These are phyloP conservation scores for Pichia exigua DNA, from an alignment of 805 yeast species.

Conservation along the genomic window DNA sequence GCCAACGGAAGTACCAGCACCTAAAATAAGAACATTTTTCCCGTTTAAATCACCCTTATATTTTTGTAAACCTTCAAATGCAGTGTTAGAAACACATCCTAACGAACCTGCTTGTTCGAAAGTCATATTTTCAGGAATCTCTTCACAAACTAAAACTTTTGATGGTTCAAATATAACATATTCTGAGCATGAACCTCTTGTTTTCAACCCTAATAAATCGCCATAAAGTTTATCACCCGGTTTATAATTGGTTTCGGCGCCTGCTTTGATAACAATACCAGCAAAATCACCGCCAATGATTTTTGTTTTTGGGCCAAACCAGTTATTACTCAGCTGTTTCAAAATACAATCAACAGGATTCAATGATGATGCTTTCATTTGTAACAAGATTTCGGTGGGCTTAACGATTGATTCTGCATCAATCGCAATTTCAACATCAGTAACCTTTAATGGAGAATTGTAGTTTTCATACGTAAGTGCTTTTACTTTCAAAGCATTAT, in stretches of 20 bases:
- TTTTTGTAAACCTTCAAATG: slow-evolving; percentile 27
- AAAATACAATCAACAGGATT: slow-evolving; percentile 20
- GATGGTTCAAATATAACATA: slow-evolving; percentile 34
- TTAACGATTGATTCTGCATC: slow-evolving; percentile 3
- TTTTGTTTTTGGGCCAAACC: slow-evolving; percentile 10
- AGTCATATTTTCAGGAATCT: slow-evolving; percentile 40
- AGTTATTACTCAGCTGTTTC: slow-evolving; percentile 4
- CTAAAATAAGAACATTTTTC: slow-evolving; percentile 52
- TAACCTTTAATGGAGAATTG: slow-evolving; percentile 7
- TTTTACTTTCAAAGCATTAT: slow-evolving; percentile 7
- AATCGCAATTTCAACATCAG: slow-evolving; percentile 9
- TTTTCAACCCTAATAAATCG: not conserved
- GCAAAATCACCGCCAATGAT: slow-evolving; percentile 21
- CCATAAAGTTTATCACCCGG: slow-evolving; percentile 21
- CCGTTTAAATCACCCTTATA: slow-evolving; percentile 19
- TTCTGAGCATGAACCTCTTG: slow-evolving; percentile 38
- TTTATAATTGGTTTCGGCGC: slow-evolving; percentile 11
- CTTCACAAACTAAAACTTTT: slow-evolving; percentile 17
- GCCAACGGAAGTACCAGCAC: slow-evolving; percentile 72
- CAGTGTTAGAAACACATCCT: slow-evolving; percentile 61
- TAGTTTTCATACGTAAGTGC: slow-evolving; percentile 13
- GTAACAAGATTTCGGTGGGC: slow-evolving; percentile 14
- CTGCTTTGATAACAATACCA: slow-evolving; percentile 18
- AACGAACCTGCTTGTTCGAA: slow-evolving; percentile 56
- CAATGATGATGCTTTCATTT: slow-evolving; percentile 14